Conservation (phyloP, 306 rosid species). For the Corylus americana region DNA sequence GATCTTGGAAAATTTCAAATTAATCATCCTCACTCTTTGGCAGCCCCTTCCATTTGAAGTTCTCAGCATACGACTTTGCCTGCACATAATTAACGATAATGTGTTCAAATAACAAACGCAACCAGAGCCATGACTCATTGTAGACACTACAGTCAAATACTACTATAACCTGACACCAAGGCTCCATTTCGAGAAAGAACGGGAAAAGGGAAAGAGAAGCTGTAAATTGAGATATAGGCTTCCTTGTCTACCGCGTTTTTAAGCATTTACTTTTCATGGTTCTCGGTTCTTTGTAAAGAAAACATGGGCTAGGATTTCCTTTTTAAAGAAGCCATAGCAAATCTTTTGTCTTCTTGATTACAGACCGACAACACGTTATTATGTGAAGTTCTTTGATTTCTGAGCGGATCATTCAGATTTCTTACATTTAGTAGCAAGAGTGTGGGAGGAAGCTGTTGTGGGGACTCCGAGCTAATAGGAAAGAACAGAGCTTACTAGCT, state of each 20-base stretch:
- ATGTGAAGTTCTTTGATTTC: not conserved
- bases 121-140: not conserved
- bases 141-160: no score
- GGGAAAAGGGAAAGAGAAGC: not conserved
- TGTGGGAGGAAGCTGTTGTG: no score
- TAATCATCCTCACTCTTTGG: slow-evolving; percentile 14
- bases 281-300: not conserved
- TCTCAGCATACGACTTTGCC: slow-evolving; percentile 38
- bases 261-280: not conserved
- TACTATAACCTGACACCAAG: not conserved
- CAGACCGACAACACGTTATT: not conserved
- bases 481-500: no score
- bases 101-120: not conserved
- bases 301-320: not conserved
- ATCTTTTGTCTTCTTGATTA: not conserved
- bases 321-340: no score
- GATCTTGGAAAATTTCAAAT: not conserved
- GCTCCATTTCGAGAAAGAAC: not conserved
- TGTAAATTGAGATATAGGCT: not conserved
- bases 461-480: no score
- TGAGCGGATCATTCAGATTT: no score
- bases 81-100: slow-evolving; percentile 5
- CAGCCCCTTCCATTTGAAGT: slow-evolving; percentile 45
- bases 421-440: no score
- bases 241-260: not conserved